Percentiles rank a stretch among this genome's conserved stretches.
Evolutionary conservation across 2,329 filamentous ascomycete species (phyloP).

Genomic region (Cladosporium oxysporum): DNA sequence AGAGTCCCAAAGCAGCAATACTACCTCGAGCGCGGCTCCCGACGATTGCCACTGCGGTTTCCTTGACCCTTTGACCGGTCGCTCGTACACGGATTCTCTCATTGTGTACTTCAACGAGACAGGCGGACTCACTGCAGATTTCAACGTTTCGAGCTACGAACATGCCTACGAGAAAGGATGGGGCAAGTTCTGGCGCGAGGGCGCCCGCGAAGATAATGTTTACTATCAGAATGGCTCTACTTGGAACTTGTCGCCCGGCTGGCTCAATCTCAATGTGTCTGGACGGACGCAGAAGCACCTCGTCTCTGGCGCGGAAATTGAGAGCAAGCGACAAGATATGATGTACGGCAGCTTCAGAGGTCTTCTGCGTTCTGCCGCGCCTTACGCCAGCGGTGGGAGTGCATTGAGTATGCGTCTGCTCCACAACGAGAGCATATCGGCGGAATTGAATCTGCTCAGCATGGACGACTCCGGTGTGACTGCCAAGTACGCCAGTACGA

Average conservation of each 20-base stretch:
- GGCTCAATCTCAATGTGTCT: slow-evolving; percentile 41
- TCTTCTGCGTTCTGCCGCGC: slow-evolving; percentile 44
- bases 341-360: slow-evolving; percentile 51
- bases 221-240: slow-evolving; percentile 36
- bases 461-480: slow-evolving; percentile 39
- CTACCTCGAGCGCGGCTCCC: neutral
- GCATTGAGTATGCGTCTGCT: slow-evolving; percentile 50
- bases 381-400: slow-evolving; percentile 40
- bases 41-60: slow-evolving; percentile 51
- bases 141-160: slow-evolving; percentile 44
- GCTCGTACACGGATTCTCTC: slow-evolving; percentile 50
- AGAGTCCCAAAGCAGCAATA: neutral
- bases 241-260: slow-evolving; percentile 25
- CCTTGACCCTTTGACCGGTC: slow-evolving; percentile 41
- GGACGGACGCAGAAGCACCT: slow-evolving; percentile 40
- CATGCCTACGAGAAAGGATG: slow-evolving; percentile 51
- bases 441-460: slow-evolving; percentile 50
- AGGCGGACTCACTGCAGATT: slow-evolving; percentile 35
- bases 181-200: slow-evolving; percentile 48
- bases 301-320: slow-evolving; percentile 47
- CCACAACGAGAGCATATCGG: slow-evolving; percentile 48
- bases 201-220: slow-evolving; percentile 44
- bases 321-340: slow-evolving; percentile 49
- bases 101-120: slow-evolving; percentile 56
- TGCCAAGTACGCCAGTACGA: slow-evolving; percentile 44